These are phyloP conservation scores for Mediolabrus comicus DNA, from an alignment of 108 stramenopile species.

Conservation along the genomic window DNA sequence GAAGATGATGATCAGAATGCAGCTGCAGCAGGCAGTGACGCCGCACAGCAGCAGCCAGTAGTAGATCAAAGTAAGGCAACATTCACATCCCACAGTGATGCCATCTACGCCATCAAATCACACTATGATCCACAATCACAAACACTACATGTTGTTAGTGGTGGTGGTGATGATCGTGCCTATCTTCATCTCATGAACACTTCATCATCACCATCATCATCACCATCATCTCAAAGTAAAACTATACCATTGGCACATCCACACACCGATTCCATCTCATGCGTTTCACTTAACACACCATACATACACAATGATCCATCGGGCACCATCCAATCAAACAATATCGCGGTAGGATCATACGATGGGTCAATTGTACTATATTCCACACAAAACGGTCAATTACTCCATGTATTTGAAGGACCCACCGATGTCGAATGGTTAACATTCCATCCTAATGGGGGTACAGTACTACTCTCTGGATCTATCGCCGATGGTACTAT, in stretches of 20 bases:
- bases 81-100: slow-evolving; percentile 59
- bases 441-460: slow-evolving; percentile 92
- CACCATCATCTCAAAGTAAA: background rate
- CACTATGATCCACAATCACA: slow-evolving; percentile 58
- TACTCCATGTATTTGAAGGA: slow-evolving; percentile 81
- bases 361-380: slow-evolving; percentile 88
- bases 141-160: slow-evolving; percentile 62
- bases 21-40: slow-evolving; percentile 18
- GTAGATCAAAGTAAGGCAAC: slow-evolving; percentile 51
- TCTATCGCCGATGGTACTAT: slow-evolving; percentile 89
- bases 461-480: slow-evolving; percentile 87
- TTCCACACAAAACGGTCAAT: slow-evolving; percentile 56
- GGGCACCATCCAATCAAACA: slow-evolving; percentile 42
- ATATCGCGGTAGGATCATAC: slow-evolving; percentile 81
- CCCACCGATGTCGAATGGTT: slow-evolving; percentile 96
- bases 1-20: slow-evolving; percentile 4
- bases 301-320: slow-evolving; percentile 42
- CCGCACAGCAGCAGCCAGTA: background rate
- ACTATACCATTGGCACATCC: slow-evolving; percentile 46
- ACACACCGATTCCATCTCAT: slow-evolving; percentile 88
- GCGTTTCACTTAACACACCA: slow-evolving; percentile 79
- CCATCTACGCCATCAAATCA: slow-evolving; percentile 65
- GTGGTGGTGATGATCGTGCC: slow-evolving; percentile 94
- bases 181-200: slow-evolving; percentile 63
- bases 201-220: background rate